A percentile compares a stretch with the other conserved stretches of the same genome.
phyloP scores from a whole-genome alignment of 441 rosid genomes.

The Macaranga tanarius region DNA sequence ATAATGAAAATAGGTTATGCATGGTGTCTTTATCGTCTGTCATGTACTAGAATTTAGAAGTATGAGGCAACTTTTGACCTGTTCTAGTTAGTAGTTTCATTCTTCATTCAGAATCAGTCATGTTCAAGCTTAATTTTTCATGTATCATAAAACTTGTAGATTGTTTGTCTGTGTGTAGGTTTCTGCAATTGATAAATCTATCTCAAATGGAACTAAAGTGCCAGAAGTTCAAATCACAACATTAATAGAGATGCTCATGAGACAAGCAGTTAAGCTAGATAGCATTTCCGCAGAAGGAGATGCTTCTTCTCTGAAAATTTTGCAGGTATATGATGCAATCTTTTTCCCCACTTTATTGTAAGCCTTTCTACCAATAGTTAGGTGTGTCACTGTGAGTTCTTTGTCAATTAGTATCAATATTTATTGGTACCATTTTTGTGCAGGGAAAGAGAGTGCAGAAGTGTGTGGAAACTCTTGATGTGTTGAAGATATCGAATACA shows the following conservation, averaged over 20 bases:
- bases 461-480: conserved; percentile 56
- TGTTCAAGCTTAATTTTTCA: neutral
- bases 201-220: conserved; percentile 43
- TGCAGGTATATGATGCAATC: conserved; percentile 33
- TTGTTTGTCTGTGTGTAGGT: conserved; percentile 28
- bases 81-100: too few species aligned
- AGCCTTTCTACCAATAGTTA: too few species aligned
- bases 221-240: conserved; percentile 61
- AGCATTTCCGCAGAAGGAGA: conserved; percentile 48
- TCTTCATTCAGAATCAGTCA: neutral
- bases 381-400: too few species aligned
- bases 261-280: conserved; percentile 61
- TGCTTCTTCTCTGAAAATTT: conserved; percentile 37
- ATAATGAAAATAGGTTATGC: too few species aligned
- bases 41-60: too few species aligned
- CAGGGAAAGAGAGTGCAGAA: conserved; percentile 56
- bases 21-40: too few species aligned
- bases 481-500: conserved; percentile 44
- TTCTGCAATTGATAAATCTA: conserved; percentile 46
- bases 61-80: too few species aligned
- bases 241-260: conserved; percentile 62
- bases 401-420: too few species aligned
- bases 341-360: neutral
- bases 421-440: neutral
- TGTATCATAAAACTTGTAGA: neutral